Conservation (phyloP, 805 yeast genomes). For the Clavispora asparagi region DNA sequence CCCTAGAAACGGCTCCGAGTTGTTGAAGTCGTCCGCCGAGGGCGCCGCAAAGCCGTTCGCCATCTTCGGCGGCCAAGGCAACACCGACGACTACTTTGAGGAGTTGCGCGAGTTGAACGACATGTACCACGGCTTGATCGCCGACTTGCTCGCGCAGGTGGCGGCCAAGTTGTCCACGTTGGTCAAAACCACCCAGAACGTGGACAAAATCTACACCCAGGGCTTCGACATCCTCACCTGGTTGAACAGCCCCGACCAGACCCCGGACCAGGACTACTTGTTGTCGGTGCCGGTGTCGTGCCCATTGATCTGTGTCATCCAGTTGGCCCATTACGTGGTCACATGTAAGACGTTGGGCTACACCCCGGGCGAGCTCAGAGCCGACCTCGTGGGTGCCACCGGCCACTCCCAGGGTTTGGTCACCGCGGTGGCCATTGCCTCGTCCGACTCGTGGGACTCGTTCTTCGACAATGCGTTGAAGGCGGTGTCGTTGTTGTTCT, state of each 20-base stretch:
- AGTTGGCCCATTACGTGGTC: conserved; percentile 86
- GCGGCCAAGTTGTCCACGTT: conserved; percentile 64
- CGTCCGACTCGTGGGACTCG: conserved; percentile 76
- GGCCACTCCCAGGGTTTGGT: conserved; percentile 92
- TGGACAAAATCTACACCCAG: conserved; percentile 85
- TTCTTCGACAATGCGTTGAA: conserved; percentile 68
- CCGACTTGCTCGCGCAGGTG: conserved; percentile 65
- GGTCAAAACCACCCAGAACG: conserved; percentile 66
- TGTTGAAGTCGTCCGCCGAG: conserved; percentile 58
- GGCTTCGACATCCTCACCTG: conserved; percentile 86
- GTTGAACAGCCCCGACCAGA: conserved; percentile 78
- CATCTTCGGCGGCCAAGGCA: conserved; percentile 98
- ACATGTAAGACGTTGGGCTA: conserved; percentile 80
- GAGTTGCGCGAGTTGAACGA: conserved; percentile 84
- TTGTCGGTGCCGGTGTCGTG: conserved; percentile 91
- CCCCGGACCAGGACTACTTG: conserved; percentile 86
- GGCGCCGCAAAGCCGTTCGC: conserved; percentile 65
- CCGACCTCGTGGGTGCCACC: conserved; percentile 65
- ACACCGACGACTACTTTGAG: conserved; percentile 94
- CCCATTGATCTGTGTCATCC: conserved; percentile 96
- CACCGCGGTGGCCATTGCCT: conserved; percentile 87
- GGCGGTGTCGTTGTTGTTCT: conserved; percentile 82
- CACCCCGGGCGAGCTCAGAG: conserved; percentile 83
- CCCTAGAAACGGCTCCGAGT: conserved; percentile 30
- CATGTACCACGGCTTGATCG: conserved; percentile 68